phyloP scores from a whole-genome alignment of 805 yeast species.

The Sugiyamaella chiloensis region DNA sequence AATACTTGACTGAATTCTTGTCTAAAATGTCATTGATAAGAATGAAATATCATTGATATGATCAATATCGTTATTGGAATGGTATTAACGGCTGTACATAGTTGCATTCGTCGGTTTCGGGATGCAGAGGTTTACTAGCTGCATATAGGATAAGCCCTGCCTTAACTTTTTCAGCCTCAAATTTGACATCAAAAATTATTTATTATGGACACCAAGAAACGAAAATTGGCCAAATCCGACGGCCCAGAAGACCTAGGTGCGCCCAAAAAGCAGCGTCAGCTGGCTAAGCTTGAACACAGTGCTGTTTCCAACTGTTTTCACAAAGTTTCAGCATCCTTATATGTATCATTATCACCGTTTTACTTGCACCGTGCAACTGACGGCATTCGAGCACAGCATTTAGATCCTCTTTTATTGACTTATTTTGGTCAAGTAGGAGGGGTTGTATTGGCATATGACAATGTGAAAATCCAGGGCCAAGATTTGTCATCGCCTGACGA shows the following conservation, averaged over 20 bases:
- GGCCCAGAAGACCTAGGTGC: not conserved
- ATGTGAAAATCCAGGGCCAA: slow-evolving; percentile 52
- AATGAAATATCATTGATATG: too few relatives aligned
- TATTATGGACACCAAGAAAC: slow-evolving; percentile 1
- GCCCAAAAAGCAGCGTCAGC: slow-evolving; percentile 1
- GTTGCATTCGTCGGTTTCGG: too few relatives aligned
- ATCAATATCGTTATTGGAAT: too few relatives aligned
- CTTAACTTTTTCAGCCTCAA: too few relatives aligned
- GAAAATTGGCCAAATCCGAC: not conserved
- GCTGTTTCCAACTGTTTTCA: slow-evolving; percentile 50
- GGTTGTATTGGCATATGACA: slow-evolving; percentile 75
- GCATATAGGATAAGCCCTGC: too few relatives aligned
- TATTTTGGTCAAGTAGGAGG: slow-evolving; percentile 72
- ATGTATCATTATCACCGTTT: slow-evolving; percentile 85
- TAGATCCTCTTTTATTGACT: slow-evolving; percentile 86
- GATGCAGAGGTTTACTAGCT: too few relatives aligned
- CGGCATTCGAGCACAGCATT: slow-evolving; percentile 83
- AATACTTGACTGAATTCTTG: too few relatives aligned
- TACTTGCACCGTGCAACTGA: slow-evolving; percentile 63
- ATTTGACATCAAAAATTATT: not conserved
- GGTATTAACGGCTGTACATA: too few relatives aligned
- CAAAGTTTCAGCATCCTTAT: slow-evolving; percentile 55
- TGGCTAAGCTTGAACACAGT: slow-evolving; percentile 24
- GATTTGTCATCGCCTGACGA: slow-evolving; percentile 31
- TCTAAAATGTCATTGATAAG: too few relatives aligned